Base-by-base conservation (phyloP, 2,329 filamentous ascomycete species). In the Cryphonectria nitschkei region DNA sequence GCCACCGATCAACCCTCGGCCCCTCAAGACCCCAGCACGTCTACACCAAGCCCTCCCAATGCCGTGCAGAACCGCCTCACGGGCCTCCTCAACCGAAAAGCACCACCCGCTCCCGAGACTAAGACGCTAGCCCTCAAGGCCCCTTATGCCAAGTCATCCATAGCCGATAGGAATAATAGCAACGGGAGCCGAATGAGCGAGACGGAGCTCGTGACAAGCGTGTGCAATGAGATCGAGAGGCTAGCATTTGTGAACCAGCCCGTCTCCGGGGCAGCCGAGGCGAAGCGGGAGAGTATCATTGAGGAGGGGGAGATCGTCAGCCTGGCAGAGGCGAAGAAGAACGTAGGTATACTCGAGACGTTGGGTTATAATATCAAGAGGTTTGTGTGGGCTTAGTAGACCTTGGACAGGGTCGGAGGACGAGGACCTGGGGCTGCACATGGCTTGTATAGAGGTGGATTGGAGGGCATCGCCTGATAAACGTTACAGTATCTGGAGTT, bases 291-390 rank as follows among this genome's bases (percentile, higher is more conserved):
- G 75, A 80, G 79, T 29, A 80, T 90, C 5, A 77, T 91, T 29
- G 85, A 88, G 74, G 84, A 82, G 73, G 86, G 83, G 0, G 92
- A 95, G 76, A 93, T 99, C 67, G 93, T 99, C 67, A 93, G 92
- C 34, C 80, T 97, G 68, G 89, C 89, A 1, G 94, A 98, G 77
- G 96, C 96, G 70, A 95, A 89, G 86, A 92, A 88, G 83, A 94
- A 91, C 72, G 98, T 95, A 0, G 93, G 94, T 0, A 85, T 97
- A 76, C 80, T 98, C 67, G 95, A 98, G 81, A 91, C 95, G 79
- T 82, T 97, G 77, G 93, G 94, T 1, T 94, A 98, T 83, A 92
- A 92, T 71, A 86, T 98, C 76, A 98, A 97, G 88, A 97, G 93
- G 84, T 82, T 98, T 79, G 94, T 99, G 16, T 98, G 96, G 96